Conservation (phyloP, 164 flowering plant genomes). For the Vitis cinerea region DNA sequence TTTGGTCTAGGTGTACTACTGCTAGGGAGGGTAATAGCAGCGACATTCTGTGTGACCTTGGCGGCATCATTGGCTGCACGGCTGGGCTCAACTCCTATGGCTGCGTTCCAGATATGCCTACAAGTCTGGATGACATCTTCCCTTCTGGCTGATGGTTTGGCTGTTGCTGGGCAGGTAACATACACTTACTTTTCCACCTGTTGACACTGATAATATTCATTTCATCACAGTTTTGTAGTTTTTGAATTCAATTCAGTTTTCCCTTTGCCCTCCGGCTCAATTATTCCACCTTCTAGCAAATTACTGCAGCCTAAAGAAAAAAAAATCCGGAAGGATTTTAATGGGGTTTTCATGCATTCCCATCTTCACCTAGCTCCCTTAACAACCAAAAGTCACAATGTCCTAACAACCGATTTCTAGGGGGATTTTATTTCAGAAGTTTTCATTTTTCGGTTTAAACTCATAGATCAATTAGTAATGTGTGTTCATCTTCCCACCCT, state of each 20-base stretch:
- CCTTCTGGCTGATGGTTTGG: conserved; percentile 74
- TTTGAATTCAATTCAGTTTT: no score
- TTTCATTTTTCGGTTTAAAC: background rate
- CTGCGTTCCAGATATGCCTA: conserved; percentile 91
- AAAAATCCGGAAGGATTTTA: no score
- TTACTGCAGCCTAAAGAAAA: no score
- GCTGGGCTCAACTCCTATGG: conserved; percentile 81
- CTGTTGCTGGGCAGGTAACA: conserved; percentile 73
- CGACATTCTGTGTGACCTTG: conserved; percentile 87
- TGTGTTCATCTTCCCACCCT: background rate
- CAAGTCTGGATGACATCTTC: conserved; percentile 94
- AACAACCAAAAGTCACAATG: no score
- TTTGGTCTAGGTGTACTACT: conserved; percentile 53
- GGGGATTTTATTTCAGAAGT: no score
- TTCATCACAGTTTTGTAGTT: background rate
- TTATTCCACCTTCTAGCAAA: no score
- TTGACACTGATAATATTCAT: no score
- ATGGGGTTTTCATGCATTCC: no score
- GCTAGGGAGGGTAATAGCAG: conserved; percentile 75
- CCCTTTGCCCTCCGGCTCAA: no score
- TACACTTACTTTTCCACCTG: no score
- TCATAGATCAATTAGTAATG: background rate
- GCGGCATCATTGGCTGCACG: conserved; percentile 92
- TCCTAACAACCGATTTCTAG: no score
- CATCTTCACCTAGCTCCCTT: no score